These are phyloP conservation scores for Clitoria ternatea DNA, from an alignment of 306 rosid species.

Conservation along the genomic window DNA sequence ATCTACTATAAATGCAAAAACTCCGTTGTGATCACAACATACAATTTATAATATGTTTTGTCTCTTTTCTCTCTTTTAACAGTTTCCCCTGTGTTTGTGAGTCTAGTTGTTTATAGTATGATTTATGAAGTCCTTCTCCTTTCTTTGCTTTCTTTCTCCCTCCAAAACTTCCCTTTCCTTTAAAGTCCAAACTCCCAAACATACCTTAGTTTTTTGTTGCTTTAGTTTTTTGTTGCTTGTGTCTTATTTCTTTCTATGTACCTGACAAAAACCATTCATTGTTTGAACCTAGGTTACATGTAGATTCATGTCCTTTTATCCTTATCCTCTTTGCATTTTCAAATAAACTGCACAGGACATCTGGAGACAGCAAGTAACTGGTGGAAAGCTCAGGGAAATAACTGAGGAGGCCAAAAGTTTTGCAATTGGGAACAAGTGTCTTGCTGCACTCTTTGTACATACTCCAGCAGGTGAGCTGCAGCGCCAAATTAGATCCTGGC, in stretches of 20 bases:
- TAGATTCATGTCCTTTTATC: constrained; percentile 1
- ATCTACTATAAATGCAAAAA: no score
- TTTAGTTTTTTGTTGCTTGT: background rate
- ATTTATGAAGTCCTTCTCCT: no score
- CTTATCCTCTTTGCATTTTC: constrained; percentile 22
- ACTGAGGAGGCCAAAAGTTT: constrained; percentile 89
- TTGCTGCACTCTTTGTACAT: constrained; percentile 97
- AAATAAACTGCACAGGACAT: constrained; percentile 56
- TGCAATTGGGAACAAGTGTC: constrained; percentile 84
- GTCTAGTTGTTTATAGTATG: no score
- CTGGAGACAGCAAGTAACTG: constrained; percentile 92
- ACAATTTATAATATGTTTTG: no score
- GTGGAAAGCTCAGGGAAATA: constrained; percentile 94
- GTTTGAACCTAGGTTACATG: background rate
- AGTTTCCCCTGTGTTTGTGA: no score
- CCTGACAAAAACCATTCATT: background rate
- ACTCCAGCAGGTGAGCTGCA: constrained; percentile 99
- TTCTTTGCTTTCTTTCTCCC: no score
- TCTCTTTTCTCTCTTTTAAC: no score
- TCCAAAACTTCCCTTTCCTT: no score
- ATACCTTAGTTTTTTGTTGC: no score
- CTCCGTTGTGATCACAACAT: no score
- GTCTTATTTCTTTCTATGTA: background rate
- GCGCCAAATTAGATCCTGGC: constrained; percentile 98
- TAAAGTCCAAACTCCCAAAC: no score